Evolutionary conservation across 2,329 filamentous ascomycete genomes (phyloP), one percentile per base, ranked within the genome.

Genomic region (Diaporthe citriasiana): DNA sequence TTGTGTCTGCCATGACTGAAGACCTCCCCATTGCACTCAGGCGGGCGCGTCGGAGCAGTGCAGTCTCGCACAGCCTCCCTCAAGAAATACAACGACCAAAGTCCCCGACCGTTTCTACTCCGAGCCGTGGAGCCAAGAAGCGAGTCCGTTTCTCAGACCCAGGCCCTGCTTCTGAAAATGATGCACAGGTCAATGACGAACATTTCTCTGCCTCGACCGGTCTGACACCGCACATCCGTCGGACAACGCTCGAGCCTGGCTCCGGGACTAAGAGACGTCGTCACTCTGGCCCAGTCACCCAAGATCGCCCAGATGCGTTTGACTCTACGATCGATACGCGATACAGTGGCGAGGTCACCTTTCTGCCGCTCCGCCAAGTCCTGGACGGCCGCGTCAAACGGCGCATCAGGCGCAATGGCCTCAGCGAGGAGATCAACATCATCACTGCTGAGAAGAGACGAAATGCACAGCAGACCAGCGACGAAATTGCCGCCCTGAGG

Each of bases 71-170:
- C 35, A 47, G 56, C 56, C 66, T 77, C 60, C 76, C 56, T 35
- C 65, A 77, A 73, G 68, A 78, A 77, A 51, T 74, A 76, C 35
- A 75, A 77, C 33, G 42, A 40, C 66, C 70, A 35, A 50, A 35
- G 4, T 51, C 65, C 15, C 30, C 56, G 1, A 22, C 17, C 4
- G 15, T 74, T 77, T 81, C 76, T 50, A 83, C 79, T 47, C 82
- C 78, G 74, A 81, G 77, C 75, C 74, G 70, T 3, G 80, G 76
- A 35, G 68, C 80, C 1, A 88, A 85, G 77, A 89, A 88, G 76
- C 84, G 84, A 73, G 89, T 91, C 30, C 88, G 90, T 50, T 91
- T 91, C 81, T 92, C 90, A 0, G 89, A 91, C 53, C 89, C 89
- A 12, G 89, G 88, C 0, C 83, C 84, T 1, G 79, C 82, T 0